These are phyloP conservation scores for Hemileia vastatrix DNA, from an alignment of 1,284 basidiomycete species.

Conservation along the genomic window DNA sequence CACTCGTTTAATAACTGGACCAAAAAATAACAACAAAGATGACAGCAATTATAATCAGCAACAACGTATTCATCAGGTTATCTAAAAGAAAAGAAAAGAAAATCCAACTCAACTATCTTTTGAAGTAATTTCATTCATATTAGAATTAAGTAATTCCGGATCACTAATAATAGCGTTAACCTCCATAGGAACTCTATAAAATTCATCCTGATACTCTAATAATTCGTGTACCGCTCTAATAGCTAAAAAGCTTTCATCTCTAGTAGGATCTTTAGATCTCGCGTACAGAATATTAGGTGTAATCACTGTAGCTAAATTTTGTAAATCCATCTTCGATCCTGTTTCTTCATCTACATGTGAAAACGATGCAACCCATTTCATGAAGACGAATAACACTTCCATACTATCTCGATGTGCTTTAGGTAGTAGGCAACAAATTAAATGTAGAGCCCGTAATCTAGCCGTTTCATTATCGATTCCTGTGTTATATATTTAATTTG, in stretches of 20 bases:
- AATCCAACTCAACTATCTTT: too few species aligned
- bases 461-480: conserved; percentile 67
- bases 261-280: conserved; percentile 70
- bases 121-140: conserved; percentile 21
- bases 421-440: conserved; percentile 76
- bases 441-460: conserved; percentile 71
- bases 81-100: too few species aligned
- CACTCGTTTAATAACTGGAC: conserved; percentile 16
- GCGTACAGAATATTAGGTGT: conserved; percentile 88
- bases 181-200: conserved; percentile 57
- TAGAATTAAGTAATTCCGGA: conserved; percentile 15
- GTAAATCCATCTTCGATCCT: conserved; percentile 95
- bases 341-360: conserved; percentile 97
- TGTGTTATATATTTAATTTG: too few species aligned
- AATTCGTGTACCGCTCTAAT: conserved; percentile 74
- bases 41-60: too few species aligned
- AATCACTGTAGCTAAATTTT: conserved; percentile 94
- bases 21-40: background rate
- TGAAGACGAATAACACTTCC: conserved; percentile 95
- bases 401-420: conserved; percentile 91
- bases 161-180: conserved; percentile 15
- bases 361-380: conserved; percentile 99
- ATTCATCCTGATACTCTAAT: conserved; percentile 88
- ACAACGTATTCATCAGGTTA: too few species aligned
- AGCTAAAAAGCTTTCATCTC: conserved; percentile 86